phyloP scores from a whole-genome alignment of 1,139 yeast genomes.

The Sugiyamaella xylanicola region DNA sequence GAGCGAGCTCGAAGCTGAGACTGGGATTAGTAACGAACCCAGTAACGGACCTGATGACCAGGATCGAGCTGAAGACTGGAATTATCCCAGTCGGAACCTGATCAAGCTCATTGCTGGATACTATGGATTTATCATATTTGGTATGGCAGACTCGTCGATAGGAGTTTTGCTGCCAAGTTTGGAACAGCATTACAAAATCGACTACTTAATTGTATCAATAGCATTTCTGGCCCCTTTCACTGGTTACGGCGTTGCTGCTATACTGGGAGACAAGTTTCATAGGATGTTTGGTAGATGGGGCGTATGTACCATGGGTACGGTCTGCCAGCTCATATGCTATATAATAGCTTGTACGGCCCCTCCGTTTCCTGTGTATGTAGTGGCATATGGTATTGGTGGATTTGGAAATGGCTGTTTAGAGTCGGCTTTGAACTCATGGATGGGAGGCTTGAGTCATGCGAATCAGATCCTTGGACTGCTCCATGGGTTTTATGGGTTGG shows the following conservation, averaged over 20 bases:
- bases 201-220: constrained; percentile 32
- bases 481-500: constrained; percentile 64
- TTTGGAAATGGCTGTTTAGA: constrained; percentile 56
- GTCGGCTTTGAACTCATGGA: constrained; percentile 58
- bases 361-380: constrained; percentile 46
- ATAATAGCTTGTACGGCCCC: constrained; percentile 47
- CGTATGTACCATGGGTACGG: constrained; percentile 45
- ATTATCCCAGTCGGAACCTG: constrained; percentile 21
- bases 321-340: constrained; percentile 45
- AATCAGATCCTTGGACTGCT: constrained; percentile 53
- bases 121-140: constrained; percentile 25
- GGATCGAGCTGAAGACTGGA: constrained; percentile 22
- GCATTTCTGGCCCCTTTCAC: constrained; percentile 34
- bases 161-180: constrained; percentile 34
- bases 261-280: constrained; percentile 41
- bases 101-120: constrained; percentile 18
- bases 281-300: constrained; percentile 47
- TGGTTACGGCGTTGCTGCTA: constrained; percentile 45
- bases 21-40: background rate
- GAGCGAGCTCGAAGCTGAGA: background rate
- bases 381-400: constrained; percentile 61
- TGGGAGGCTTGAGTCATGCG: constrained; percentile 53
- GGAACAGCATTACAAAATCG: constrained; percentile 32
- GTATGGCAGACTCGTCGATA: constrained; percentile 32
- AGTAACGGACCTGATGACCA: background rate